phyloP scores from a whole-genome alignment of 1,284 basidiomycete species.

The Gastroboletus turbinatus region DNA sequence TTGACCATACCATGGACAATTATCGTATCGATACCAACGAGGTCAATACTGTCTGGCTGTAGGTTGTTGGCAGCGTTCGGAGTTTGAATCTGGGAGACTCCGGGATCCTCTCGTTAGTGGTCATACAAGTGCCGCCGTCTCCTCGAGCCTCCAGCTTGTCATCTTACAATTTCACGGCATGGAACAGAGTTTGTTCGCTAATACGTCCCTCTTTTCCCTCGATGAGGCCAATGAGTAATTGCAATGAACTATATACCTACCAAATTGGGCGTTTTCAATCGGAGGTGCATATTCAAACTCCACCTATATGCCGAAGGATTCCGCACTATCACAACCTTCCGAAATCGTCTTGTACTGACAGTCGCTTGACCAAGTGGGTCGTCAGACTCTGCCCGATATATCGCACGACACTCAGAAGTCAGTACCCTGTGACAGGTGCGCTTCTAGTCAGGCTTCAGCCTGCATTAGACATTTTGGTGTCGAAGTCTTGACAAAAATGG shows the following conservation, averaged over 20 bases:
- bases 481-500: constrained; percentile 17
- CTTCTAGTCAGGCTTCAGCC: background rate
- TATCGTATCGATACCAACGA: background rate
- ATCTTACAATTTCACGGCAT: background rate
- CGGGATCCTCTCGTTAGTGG: no score
- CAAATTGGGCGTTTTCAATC: background rate
- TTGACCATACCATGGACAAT: constrained; percentile 16
- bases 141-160: background rate
- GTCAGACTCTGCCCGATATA: background rate
- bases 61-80: background rate
- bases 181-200: background rate
- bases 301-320: background rate
- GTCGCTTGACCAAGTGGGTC: no score
- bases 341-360: background rate
- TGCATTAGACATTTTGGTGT: background rate
- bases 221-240: background rate
- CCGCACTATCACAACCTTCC: no score
- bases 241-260: background rate
- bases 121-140: no score
- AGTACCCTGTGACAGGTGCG: background rate
- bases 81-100: background rate
- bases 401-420: background rate
- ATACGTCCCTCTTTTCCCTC: no score
- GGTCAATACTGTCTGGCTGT: no score
- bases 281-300: background rate